phyloP scores from a whole-genome alignment of 148 eudicot species.

The Tetragonia tetragonoides region DNA sequence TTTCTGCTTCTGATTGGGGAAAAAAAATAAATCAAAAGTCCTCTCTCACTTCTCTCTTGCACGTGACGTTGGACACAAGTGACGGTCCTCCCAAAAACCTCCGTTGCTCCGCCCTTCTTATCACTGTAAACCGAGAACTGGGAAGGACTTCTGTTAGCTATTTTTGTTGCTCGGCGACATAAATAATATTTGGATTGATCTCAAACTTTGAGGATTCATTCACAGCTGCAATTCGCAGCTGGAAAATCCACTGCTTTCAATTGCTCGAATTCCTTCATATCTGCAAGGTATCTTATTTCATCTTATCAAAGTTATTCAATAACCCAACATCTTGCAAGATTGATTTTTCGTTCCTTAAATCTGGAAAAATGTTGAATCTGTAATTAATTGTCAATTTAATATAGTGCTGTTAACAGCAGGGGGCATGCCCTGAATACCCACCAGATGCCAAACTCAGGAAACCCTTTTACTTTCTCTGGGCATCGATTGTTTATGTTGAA shows the following conservation, averaged over 20 bases:
- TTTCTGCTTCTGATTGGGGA: too few relatives aligned
- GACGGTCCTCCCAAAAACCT: too few relatives aligned
- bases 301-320: background rate
- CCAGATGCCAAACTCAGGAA: conserved; percentile 21
- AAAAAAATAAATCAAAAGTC: too few relatives aligned
- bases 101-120: too few relatives aligned
- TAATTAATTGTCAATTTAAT: background rate
- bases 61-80: too few relatives aligned
- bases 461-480: background rate
- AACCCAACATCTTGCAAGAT: background rate
- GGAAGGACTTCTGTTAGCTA: background rate
- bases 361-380: too few relatives aligned
- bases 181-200: too few relatives aligned
- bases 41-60: too few relatives aligned
- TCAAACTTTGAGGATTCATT: background rate
- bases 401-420: background rate
- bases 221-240: background rate
- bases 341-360: background rate
- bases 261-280: too few relatives aligned
- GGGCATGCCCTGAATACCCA: conserved; percentile 3
- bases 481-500: conserved; percentile 6
- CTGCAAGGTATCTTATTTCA: background rate
- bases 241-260: background rate
- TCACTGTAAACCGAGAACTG: too few relatives aligned
- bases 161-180: background rate